A percentile compares a stretch with the other conserved stretches of the same genome.
Evolutionary conservation across 306 rosid genomes (phyloP).

Genomic region (Lathyrus tuberosus): DNA sequence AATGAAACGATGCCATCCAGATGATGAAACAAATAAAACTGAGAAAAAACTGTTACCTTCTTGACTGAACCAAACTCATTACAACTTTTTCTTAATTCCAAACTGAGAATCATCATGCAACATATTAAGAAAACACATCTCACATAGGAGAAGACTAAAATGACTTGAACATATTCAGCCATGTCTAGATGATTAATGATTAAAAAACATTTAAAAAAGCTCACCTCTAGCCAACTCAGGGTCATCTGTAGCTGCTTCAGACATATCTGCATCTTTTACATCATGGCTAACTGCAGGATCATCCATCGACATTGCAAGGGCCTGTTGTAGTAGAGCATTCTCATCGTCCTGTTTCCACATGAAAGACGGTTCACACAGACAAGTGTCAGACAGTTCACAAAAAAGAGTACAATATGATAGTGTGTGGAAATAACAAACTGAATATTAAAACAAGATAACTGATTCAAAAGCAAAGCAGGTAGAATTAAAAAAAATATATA

Average conservation of each 20-base stretch:
- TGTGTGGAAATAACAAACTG: background rate
- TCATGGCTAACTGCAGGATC: slow-evolving; percentile 71
- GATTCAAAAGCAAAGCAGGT: slow-evolving; percentile 19
- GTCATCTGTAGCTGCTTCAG: slow-evolving; percentile 75
- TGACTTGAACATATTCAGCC: slow-evolving; percentile 1
- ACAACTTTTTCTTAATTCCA: slow-evolving; percentile 5
- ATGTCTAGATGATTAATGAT: slow-evolving; percentile 23
- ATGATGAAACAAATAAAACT: slow-evolving; percentile 11
- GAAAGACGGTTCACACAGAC: slow-evolving; percentile 18
- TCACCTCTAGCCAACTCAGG: slow-evolving; percentile 94
- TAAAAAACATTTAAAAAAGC: slow-evolving; percentile 34
- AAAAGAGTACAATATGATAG: slow-evolving; percentile 3
- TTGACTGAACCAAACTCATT: slow-evolving; percentile 13
- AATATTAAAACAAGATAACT: background rate
- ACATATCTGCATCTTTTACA: slow-evolving; percentile 79
- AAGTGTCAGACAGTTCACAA: slow-evolving; percentile 19
- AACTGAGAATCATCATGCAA: slow-evolving; percentile 18
- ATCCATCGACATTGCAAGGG: slow-evolving; percentile 99
- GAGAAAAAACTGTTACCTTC: slow-evolving; percentile 21
- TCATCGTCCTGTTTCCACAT: slow-evolving; percentile 58
- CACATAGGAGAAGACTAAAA: slow-evolving; percentile 16
- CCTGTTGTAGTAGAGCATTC: slow-evolving; percentile 91
- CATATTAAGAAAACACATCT: slow-evolving; percentile 18
- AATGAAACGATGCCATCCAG: background rate
- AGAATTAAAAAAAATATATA: slow-evolving; percentile 1